phyloP scores from a whole-genome alignment of 768 basidiomycete genomes.

The Hortiboletus campestris region DNA sequence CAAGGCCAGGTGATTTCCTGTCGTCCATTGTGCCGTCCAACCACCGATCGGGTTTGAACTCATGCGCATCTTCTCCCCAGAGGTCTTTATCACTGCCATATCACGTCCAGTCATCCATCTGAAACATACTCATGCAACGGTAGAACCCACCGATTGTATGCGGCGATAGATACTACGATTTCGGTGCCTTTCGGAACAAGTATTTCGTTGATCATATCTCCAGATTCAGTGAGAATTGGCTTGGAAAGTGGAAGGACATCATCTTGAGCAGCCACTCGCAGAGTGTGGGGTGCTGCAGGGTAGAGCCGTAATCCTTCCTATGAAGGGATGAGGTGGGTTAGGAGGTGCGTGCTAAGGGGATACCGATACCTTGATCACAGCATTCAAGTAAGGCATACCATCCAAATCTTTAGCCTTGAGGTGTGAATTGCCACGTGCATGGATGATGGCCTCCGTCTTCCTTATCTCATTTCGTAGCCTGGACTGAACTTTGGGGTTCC shows the following conservation, averaged over 20 bases:
- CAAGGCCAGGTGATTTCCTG: slow-evolving; percentile 9
- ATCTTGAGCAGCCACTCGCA: slow-evolving; percentile 49
- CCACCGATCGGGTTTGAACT: slow-evolving; percentile 19
- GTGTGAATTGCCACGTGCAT: neutral
- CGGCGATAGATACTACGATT: slow-evolving; percentile 49
- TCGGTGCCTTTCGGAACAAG: slow-evolving; percentile 51
- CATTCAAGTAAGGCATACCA: slow-evolving; percentile 45
- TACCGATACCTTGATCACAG: slow-evolving; percentile 32
- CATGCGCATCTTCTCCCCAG: slow-evolving; percentile 28
- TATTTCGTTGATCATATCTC: slow-evolving; percentile 41
- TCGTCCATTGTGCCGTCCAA: neutral
- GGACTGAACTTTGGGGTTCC: slow-evolving; percentile 53
- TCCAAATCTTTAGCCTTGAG: slow-evolving; percentile 40
- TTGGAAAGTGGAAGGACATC: slow-evolving; percentile 57
- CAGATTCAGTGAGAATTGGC: slow-evolving; percentile 45
- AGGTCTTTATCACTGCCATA: slow-evolving; percentile 15
- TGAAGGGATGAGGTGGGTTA: neutral
- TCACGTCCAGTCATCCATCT: neutral
- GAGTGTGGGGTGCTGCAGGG: slow-evolving; percentile 49
- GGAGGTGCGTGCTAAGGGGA: slow-evolving; percentile 16
- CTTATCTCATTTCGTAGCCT: slow-evolving; percentile 45
- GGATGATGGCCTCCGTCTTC: neutral
- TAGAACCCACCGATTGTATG: slow-evolving; percentile 49
- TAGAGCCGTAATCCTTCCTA: slow-evolving; percentile 47
- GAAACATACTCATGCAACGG: neutral